Conservation (phyloP, 1,139 yeast genomes). For the Pichia sp. region DNA sequence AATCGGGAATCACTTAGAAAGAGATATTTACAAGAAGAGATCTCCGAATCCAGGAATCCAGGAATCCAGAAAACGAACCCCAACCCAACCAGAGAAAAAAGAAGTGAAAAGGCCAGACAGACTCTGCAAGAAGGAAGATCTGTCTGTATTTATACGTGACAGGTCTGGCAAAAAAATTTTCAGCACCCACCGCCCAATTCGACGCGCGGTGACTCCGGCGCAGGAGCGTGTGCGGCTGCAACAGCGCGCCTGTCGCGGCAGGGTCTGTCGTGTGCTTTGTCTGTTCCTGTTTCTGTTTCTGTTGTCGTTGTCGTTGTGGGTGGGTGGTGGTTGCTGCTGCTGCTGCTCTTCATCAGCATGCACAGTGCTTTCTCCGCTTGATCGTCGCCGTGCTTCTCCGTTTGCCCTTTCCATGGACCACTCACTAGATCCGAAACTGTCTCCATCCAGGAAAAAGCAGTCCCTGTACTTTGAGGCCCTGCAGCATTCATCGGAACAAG, state of each 20-base stretch:
- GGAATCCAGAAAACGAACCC: background rate
- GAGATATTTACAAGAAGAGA: background rate
- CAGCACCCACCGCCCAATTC: no score
- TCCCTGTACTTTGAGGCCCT: slow-evolving; percentile 10
- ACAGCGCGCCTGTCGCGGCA: no score
- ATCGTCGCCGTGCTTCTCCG: no score
- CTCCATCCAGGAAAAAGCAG: slow-evolving; percentile 4
- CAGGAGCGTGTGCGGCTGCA: no score
- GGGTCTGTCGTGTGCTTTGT: no score
- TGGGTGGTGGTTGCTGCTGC: no score
- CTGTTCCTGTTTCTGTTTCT: no score
- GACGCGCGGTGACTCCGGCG: no score
- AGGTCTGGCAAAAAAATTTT: background rate
- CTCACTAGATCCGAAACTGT: background rate
- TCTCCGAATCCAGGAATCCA: slow-evolving; percentile 1
- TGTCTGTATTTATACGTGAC: background rate
- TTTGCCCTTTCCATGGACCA: background rate
- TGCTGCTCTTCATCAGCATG: no score
- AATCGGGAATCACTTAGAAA: background rate
- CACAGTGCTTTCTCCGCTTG: no score
- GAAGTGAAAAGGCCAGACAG: background rate
- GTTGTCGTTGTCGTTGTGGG: no score
- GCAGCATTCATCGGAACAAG: background rate
- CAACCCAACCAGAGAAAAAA: background rate
- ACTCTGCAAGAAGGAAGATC: background rate